phyloP scores from a whole-genome alignment of 1,284 basidiomycete species.

The Ceratobasidium sp. region DNA sequence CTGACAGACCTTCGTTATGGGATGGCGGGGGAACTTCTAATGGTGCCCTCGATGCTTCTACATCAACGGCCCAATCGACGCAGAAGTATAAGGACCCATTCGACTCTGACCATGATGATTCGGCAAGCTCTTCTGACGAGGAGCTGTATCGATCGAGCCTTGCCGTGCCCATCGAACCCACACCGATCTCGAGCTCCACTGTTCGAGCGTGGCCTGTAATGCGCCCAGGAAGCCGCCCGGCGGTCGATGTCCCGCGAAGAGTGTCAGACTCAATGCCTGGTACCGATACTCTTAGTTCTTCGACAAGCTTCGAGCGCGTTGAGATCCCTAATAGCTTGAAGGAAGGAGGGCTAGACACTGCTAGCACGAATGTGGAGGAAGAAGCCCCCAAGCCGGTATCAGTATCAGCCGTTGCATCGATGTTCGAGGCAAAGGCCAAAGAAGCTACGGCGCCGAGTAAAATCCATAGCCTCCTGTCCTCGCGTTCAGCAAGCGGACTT shows the following conservation, averaged over 20 bases:
- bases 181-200: conserved; percentile 28
- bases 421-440: conserved; percentile 37
- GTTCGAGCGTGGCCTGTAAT: conserved; percentile 30
- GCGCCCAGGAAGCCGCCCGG: conserved; percentile 11
- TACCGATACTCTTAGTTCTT: conserved; percentile 22
- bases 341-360: conserved; percentile 13
- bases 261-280: neutral
- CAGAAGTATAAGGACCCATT: conserved; percentile 43
- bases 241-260: neutral
- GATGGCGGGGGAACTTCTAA: neutral
- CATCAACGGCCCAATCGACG: neutral
- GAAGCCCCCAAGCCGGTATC: conserved; percentile 16
- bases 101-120: conserved; percentile 59
- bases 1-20: conserved; percentile 49
- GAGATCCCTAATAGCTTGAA: conserved; percentile 29
- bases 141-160: conserved; percentile 63
- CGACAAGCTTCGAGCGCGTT: conserved; percentile 30
- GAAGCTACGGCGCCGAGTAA: neutral
- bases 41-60: neutral
- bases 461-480: neutral
- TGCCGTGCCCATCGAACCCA: conserved; percentile 66
- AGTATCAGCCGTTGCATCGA: conserved; percentile 27
- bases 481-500: conserved; percentile 25
- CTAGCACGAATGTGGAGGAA: conserved; percentile 3
- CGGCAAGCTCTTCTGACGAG: conserved; percentile 80